Percentiles rank a stretch among this genome's conserved stretches.
phyloP scores from a whole-genome alignment of 495 filamentous ascomycete species.

The Astrothelium subdiscretum region DNA sequence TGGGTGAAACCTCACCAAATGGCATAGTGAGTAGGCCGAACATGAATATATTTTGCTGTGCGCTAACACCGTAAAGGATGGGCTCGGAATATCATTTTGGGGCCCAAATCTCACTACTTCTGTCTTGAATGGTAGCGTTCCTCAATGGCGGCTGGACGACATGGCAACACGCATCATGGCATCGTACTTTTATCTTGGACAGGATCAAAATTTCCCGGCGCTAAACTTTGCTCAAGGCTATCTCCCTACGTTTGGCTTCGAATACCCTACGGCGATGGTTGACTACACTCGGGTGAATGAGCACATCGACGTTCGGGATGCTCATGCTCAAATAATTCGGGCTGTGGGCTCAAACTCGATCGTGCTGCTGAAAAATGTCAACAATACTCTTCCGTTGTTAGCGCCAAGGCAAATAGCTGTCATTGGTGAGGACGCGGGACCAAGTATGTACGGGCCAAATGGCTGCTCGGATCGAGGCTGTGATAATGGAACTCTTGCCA shows the following conservation, averaged over 20 bases:
- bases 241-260: slow-evolving; percentile 56
- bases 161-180: slow-evolving; percentile 91
- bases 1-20: background rate
- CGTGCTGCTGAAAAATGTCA: slow-evolving; percentile 79
- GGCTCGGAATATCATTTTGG: slow-evolving; percentile 34
- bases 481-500: slow-evolving; percentile 74
- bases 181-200: slow-evolving; percentile 81
- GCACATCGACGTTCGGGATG: slow-evolving; percentile 69
- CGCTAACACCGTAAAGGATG: background rate
- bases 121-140: slow-evolving; percentile 82
- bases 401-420: slow-evolving; percentile 65
- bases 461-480: slow-evolving; percentile 76
- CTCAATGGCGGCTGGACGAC: slow-evolving; percentile 84
- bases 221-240: slow-evolving; percentile 90
- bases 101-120: slow-evolving; percentile 76
- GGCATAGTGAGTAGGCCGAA: background rate
- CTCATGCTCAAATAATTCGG: slow-evolving; percentile 62
- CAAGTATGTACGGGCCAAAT: slow-evolving; percentile 71
- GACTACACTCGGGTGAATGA: slow-evolving; percentile 63
- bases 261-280: slow-evolving; percentile 48
- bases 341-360: slow-evolving; percentile 64
- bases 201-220: slow-evolving; percentile 47
- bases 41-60: background rate
- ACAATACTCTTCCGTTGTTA: slow-evolving; percentile 61
- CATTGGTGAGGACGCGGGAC: slow-evolving; percentile 78